Conservation (phyloP, 805 yeast genomes). For the Candida oleophila region DNA sequence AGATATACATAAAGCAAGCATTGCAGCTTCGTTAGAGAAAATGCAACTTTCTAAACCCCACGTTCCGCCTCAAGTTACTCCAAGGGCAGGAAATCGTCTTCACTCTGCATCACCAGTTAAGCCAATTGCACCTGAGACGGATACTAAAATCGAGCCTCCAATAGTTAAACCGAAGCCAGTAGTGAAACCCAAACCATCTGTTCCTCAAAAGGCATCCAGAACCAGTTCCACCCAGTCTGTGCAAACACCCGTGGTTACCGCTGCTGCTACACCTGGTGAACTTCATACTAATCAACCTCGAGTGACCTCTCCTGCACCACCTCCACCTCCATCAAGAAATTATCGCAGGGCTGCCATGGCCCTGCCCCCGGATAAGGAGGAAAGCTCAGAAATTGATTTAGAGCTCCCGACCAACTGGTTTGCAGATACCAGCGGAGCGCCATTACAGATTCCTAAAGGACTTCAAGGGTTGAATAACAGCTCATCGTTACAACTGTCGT, state of each 20-base stretch:
- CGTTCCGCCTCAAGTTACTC: too few relatives aligned
- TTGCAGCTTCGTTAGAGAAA: background rate
- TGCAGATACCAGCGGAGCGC: conserved; percentile 23
- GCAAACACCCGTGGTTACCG: background rate
- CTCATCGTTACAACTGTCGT: conserved; percentile 16
- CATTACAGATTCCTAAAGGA: conserved; percentile 32
- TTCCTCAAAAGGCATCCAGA: conserved; percentile 10
- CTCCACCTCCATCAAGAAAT: conserved; percentile 31
- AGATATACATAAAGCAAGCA: background rate
- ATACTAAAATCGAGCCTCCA: conserved; percentile 1
- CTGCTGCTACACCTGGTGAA: conserved; percentile 7
- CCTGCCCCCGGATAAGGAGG: conserved; percentile 14
- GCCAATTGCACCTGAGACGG: background rate
- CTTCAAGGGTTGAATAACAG: conserved; percentile 36
- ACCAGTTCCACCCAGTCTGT: background rate
- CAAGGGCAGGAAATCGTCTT: too few relatives aligned
- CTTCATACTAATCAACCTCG: background rate
- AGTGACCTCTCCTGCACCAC: conserved; percentile 6
- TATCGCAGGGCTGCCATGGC: conserved; percentile 19
- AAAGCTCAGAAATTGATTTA: conserved; percentile 39
- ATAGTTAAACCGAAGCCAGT: conserved; percentile 1
- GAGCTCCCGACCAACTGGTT: conserved; percentile 50
- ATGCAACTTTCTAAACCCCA: too few relatives aligned
- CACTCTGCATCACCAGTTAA: background rate
- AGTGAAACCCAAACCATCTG: conserved; percentile 5